Conservation (phyloP, 2,329 filamentous ascomycete species). For the Penicillium sp. region DNA sequence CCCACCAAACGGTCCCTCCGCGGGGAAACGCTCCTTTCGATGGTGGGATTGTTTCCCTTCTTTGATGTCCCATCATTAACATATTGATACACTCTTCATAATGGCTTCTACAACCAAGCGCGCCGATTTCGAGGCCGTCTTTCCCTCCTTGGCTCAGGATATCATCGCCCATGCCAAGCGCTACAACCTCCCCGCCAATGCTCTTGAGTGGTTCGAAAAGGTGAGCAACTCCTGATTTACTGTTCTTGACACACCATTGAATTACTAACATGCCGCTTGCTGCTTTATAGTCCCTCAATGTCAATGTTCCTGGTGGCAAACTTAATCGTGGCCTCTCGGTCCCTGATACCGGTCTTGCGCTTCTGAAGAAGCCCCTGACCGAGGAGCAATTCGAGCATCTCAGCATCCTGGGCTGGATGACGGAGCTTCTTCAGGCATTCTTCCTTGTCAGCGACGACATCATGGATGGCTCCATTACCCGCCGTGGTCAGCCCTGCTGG, state of each 20-base stretch:
- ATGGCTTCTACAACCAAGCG: constrained; percentile 72
- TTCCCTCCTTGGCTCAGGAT: constrained; percentile 79
- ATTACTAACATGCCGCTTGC: constrained; percentile 4
- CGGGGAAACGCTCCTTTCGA: constrained; percentile 15
- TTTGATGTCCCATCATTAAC: constrained; percentile 7
- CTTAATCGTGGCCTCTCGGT: constrained; percentile 99
- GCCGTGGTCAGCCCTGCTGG: constrained; percentile 93
- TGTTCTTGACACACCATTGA: too few relatives aligned
- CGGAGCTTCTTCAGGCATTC: constrained; percentile 96
- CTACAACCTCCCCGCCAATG: constrained; percentile 79
- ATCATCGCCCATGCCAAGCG: constrained; percentile 73
- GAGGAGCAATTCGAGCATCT: constrained; percentile 85
- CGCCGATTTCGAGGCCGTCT: constrained; percentile 81
- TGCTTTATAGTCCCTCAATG: constrained; percentile 66
- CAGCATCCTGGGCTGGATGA: constrained; percentile 91
- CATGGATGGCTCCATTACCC: constrained; percentile 95
- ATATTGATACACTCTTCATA: constrained; percentile 12
- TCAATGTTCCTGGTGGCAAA: constrained; percentile 91
- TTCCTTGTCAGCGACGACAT: constrained; percentile 99
- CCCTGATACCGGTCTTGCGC: constrained; percentile 80
- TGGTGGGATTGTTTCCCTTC: constrained; percentile 6
- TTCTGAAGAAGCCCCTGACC: constrained; percentile 69
- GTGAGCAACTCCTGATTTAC: constrained; percentile 47
- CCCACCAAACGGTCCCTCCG: constrained; percentile 24
- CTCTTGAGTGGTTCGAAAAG: constrained; percentile 82